These are phyloP conservation scores for Halophytophthora polymorphica DNA, from an alignment of 352 stramenopile genomes.

Conservation along the genomic window DNA sequence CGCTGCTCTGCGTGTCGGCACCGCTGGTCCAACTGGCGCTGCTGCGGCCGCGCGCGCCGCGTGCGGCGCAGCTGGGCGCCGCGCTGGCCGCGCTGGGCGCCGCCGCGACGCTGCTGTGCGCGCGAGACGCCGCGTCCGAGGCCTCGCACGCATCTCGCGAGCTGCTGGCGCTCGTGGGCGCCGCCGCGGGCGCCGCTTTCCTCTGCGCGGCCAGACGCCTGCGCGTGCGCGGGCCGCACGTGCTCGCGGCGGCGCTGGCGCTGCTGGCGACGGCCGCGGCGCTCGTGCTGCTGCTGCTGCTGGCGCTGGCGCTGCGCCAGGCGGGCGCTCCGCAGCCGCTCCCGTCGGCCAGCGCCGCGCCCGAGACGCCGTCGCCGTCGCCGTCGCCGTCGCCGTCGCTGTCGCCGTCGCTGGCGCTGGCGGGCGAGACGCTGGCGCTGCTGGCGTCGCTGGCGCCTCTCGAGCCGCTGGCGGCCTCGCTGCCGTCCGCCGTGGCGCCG, in stretches of 20 bases:
- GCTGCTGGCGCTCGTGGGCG: slow-evolving; percentile 50
- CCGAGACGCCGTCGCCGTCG: no score
- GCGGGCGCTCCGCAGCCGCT: neutral
- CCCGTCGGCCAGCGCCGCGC: slow-evolving; percentile 8
- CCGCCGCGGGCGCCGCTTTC: slow-evolving; percentile 47
- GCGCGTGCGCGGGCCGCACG: slow-evolving; percentile 28
- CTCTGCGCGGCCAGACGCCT: slow-evolving; percentile 43
- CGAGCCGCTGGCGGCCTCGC: slow-evolving; percentile 53
- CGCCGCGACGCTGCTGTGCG: slow-evolving; percentile 25
- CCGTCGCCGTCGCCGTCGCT: no score
- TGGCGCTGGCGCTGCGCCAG: slow-evolving; percentile 1
- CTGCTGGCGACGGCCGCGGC: slow-evolving; percentile 23
- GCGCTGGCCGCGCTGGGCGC: slow-evolving; percentile 38
- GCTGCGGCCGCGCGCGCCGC: slow-evolving; percentile 30
- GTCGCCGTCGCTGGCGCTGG: neutral
- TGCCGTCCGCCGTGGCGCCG: slow-evolving; percentile 54
- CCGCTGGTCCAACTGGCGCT: slow-evolving; percentile 49
- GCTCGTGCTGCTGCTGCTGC: slow-evolving; percentile 2
- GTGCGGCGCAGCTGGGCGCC: slow-evolving; percentile 33
- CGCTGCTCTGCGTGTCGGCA: slow-evolving; percentile 59
- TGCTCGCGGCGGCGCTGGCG: slow-evolving; percentile 42
- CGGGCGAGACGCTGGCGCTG: slow-evolving; percentile 55
- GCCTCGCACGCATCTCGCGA: slow-evolving; percentile 25
- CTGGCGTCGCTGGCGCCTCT: slow-evolving; percentile 57
- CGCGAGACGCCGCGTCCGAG: slow-evolving; percentile 1